phyloP scores from a whole-genome alignment of 306 rosid species.

The Casuarina glauca region DNA sequence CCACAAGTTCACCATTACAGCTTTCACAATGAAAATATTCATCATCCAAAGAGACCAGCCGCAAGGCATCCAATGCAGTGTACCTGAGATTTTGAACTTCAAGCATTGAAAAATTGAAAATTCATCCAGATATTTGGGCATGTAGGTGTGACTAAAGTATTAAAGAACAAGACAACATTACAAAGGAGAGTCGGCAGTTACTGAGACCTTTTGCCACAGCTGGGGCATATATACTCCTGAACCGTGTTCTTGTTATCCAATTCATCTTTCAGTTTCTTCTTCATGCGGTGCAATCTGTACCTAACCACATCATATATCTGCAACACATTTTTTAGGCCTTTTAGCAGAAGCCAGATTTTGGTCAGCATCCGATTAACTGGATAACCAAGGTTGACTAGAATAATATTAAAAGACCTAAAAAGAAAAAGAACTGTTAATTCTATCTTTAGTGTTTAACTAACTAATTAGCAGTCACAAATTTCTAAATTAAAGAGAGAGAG shows the following conservation, averaged over 20 bases:
- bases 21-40: constrained; percentile 88
- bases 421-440: constrained; percentile 6
- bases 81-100: constrained; percentile 50
- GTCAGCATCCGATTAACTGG: constrained; percentile 22
- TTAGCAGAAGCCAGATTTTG: constrained; percentile 28
- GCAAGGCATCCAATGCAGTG: constrained; percentile 88
- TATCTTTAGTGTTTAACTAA: constrained; percentile 21
- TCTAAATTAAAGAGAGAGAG: constrained; percentile 12
- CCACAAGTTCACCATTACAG: constrained; percentile 83
- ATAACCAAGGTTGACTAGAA: constrained; percentile 5
- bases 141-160: not conserved
- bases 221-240: constrained; percentile 89
- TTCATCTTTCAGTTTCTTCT: constrained; percentile 95
- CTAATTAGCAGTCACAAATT: constrained; percentile 21
- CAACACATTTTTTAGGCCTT: constrained; percentile 36
- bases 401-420: constrained; percentile 12
- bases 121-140: not conserved
- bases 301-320: constrained; percentile 90
- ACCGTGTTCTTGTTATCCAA: constrained; percentile 93
- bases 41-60: constrained; percentile 81
- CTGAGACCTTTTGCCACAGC: constrained; percentile 77
- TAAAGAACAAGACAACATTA: not conserved
- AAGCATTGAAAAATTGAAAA: constrained; percentile 11
- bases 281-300: constrained; percentile 95
- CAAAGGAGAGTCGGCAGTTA: not conserved